A percentile compares a stretch with the other conserved stretches of the same genome.
Evolutionary conservation across 768 basidiomycete genomes (phyloP).

Genomic region (Kwoniella sp.): DNA sequence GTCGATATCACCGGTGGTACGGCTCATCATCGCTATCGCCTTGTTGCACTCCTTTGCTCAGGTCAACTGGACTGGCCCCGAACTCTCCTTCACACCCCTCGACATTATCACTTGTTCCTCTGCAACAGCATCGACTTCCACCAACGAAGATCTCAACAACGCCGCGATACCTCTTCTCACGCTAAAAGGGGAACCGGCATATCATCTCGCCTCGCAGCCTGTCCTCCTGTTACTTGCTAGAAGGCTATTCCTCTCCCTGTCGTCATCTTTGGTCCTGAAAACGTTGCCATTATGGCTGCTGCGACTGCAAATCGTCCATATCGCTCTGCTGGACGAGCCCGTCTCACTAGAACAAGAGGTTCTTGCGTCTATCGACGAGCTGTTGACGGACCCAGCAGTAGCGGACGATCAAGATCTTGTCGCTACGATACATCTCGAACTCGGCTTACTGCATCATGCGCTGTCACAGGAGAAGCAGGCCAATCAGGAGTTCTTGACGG

Average conservation of each 20-base stretch:
- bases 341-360: constrained; percentile 62
- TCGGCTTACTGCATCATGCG: constrained; percentile 77
- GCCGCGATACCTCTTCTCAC: constrained; percentile 76
- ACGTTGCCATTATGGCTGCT: constrained; percentile 80
- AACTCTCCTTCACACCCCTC: constrained; percentile 64
- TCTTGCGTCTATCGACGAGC: constrained; percentile 37
- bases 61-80: constrained; percentile 94
- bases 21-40: constrained; percentile 70
- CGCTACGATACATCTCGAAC: constrained; percentile 71
- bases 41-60: constrained; percentile 89
- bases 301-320: constrained; percentile 70
- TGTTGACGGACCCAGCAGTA: constrained; percentile 59
- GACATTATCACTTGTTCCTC: constrained; percentile 57
- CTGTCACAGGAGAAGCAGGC: constrained; percentile 71
- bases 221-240: constrained; percentile 75
- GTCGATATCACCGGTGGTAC: constrained; percentile 56
- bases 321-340: constrained; percentile 78
- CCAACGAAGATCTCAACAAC: constrained; percentile 63
- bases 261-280: constrained; percentile 60
- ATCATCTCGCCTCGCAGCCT: constrained; percentile 77
- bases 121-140: constrained; percentile 35
- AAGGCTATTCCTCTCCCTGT: constrained; percentile 64
- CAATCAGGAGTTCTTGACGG: constrained; percentile 72
- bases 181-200: constrained; percentile 87
- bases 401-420: constrained; percentile 65